Percentiles rank a stretch among this genome's conserved stretches.
Conservation (phyloP, 495 filamentous ascomycete genomes). For the Podospora didyma region DNA sequence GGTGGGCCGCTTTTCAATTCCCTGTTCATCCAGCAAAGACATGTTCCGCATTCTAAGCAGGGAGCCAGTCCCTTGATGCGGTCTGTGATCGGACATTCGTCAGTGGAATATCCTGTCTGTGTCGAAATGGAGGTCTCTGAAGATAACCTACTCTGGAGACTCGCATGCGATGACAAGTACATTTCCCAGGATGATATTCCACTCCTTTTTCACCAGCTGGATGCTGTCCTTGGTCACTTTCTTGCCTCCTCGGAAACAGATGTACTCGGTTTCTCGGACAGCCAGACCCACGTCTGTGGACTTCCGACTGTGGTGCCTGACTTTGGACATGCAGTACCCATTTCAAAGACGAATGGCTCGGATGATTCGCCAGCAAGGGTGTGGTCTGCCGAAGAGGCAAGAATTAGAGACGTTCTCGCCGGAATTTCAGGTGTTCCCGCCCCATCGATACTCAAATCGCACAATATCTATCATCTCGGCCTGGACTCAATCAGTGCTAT, state of each 20-base stretch:
- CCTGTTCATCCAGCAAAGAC: conserved; percentile 64
- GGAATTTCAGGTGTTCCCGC: conserved; percentile 57
- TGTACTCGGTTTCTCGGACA: conserved; percentile 47
- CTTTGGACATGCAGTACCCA: too few species aligned
- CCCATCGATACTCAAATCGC: conserved; percentile 55
- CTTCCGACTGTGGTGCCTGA: conserved; percentile 22
- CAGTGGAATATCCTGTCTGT: conserved; percentile 75
- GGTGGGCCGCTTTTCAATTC: conserved; percentile 55
- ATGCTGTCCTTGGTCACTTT: conserved; percentile 51
- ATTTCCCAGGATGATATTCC: conserved; percentile 36
- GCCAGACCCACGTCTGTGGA: conserved; percentile 51
- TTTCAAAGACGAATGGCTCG: not conserved
- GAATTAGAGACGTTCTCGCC: conserved; percentile 59
- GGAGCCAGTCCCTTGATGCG: conserved; percentile 29
- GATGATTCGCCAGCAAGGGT: not conserved
- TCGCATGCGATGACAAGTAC: conserved; percentile 59
- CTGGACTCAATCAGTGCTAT: conserved; percentile 90
- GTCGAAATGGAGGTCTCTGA: conserved; percentile 67
- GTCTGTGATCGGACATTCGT: conserved; percentile 55
- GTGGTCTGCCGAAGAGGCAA: conserved; percentile 44
- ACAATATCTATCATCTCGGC: conserved; percentile 79
- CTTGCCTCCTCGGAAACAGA: conserved; percentile 38
- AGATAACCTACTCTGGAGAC: conserved; percentile 56
- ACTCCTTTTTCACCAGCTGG: conserved; percentile 49
- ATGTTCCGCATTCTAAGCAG: not conserved